These are phyloP conservation scores for Hyparrhenia diplandra DNA, from an alignment of 176 grass and related monocot species.

Conservation along the genomic window DNA sequence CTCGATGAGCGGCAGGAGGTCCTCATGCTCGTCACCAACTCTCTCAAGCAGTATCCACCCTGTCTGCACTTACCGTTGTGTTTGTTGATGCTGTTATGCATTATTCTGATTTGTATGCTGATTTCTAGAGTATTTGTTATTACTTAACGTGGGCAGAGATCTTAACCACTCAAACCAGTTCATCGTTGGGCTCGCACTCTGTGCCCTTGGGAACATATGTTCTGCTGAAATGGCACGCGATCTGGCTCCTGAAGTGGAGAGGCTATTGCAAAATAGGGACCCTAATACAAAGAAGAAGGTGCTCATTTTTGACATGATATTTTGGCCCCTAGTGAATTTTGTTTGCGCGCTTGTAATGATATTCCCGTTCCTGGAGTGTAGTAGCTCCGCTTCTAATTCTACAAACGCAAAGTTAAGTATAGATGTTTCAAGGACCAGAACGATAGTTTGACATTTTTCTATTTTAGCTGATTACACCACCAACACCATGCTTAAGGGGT, in stretches of 20 bases:
- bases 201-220: constrained; percentile 97
- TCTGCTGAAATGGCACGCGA: constrained; percentile 98
- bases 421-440: not conserved
- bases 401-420: not conserved
- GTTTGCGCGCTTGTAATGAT: not conserved
- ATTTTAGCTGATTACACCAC: not conserved
- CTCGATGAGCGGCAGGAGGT: constrained; percentile 99
- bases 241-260: constrained; percentile 95
- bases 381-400: not conserved
- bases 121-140: constrained; percentile 19
- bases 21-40: constrained; percentile 99
- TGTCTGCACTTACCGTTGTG: constrained; percentile 5
- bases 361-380: not conserved
- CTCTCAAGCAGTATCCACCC: constrained; percentile 96
- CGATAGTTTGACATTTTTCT: not conserved
- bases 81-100: not conserved
- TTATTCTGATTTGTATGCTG: constrained; percentile 1
- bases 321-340: not conserved
- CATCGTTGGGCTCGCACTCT: constrained; percentile 94
- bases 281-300: constrained; percentile 99
- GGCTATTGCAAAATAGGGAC: constrained; percentile 78
- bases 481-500: not conserved
- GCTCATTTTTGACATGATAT: not conserved
- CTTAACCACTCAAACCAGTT: constrained; percentile 98
- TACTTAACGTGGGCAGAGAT: constrained; percentile 83